Evolutionary conservation across 495 filamentous ascomycete species (phyloP).

Genomic region (Podospora didyma): DNA sequence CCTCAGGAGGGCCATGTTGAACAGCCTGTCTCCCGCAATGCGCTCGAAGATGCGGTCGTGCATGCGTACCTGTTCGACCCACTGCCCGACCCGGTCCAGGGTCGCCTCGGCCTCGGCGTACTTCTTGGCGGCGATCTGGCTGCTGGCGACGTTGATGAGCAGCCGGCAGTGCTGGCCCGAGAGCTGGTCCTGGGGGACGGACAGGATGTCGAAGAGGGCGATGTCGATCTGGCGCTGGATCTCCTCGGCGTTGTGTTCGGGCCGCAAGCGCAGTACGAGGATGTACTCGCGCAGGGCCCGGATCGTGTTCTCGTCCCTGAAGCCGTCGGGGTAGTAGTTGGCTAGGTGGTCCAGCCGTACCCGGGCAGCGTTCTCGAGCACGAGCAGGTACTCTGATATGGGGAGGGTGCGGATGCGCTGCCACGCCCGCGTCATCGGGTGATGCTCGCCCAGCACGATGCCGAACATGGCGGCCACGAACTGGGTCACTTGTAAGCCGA

Average conservation of each 20-base stretch:
- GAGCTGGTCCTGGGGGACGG: neutral
- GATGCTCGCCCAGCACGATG: conserved; percentile 12
- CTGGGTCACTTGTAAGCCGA: conserved; percentile 5
- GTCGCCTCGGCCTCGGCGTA: conserved; percentile 8
- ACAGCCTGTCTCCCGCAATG: neutral
- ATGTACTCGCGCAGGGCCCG: conserved; percentile 14
- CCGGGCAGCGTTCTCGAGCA: conserved; percentile 10
- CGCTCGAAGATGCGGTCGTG: neutral
- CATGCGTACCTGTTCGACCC: neutral
- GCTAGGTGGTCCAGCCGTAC: conserved; percentile 13
- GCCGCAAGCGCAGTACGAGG: conserved; percentile 6
- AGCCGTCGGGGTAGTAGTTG: neutral
- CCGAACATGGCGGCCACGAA: conserved; percentile 16
- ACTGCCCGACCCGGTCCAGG: conserved; percentile 1
- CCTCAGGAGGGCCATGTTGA: neutral
- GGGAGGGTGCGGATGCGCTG: conserved; percentile 7
- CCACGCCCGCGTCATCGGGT: conserved; percentile 17
- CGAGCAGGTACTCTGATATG: conserved; percentile 4
- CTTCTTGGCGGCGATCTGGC: conserved; percentile 7
- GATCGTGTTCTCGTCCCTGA: conserved; percentile 5
- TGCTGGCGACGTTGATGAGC: conserved; percentile 10
- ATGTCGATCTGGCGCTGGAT: conserved; percentile 8
- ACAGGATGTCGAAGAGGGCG: neutral
- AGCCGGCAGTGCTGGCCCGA: conserved; percentile 10
- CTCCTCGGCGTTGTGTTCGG: conserved; percentile 1